Conservation (phyloP, 306 rosid genomes). For the Neltuma alba region DNA sequence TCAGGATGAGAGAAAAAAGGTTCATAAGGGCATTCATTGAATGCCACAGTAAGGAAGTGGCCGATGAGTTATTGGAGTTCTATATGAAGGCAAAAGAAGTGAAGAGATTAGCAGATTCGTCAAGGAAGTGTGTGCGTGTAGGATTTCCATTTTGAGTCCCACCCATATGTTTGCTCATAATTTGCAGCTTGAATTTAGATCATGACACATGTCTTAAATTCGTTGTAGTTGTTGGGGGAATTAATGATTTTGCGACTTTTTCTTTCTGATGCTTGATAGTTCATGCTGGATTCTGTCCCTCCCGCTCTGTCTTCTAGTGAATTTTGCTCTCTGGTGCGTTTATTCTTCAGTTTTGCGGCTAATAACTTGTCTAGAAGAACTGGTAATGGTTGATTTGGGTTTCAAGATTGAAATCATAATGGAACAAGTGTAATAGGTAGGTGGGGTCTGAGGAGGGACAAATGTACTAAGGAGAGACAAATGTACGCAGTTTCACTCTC, state of each 20-base stretch:
- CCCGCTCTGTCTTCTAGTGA: neutral
- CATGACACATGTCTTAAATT: neutral
- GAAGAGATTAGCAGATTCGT: constrained; percentile 68
- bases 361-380: neutral
- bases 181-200: constrained; percentile 28
- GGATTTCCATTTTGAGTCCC: constrained; percentile 77
- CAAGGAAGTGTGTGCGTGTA: constrained; percentile 41
- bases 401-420: neutral
- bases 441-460: no score
- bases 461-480: no score
- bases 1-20: constrained; percentile 77
- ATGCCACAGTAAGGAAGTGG: constrained; percentile 58
- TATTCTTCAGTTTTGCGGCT: neutral
- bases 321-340: neutral
- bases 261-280: neutral
- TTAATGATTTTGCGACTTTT: neutral
- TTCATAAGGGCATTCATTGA: constrained; percentile 51
- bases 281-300: neutral
- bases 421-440: neutral
- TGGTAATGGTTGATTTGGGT: neutral
- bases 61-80: constrained; percentile 61
- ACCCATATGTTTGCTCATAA: constrained; percentile 18
- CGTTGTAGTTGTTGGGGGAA: neutral
- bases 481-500: no score
- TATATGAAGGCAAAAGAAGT: constrained; percentile 58